Evolutionary conservation across 495 filamentous ascomycete genomes (phyloP).

Genomic region (Podospora australis): DNA sequence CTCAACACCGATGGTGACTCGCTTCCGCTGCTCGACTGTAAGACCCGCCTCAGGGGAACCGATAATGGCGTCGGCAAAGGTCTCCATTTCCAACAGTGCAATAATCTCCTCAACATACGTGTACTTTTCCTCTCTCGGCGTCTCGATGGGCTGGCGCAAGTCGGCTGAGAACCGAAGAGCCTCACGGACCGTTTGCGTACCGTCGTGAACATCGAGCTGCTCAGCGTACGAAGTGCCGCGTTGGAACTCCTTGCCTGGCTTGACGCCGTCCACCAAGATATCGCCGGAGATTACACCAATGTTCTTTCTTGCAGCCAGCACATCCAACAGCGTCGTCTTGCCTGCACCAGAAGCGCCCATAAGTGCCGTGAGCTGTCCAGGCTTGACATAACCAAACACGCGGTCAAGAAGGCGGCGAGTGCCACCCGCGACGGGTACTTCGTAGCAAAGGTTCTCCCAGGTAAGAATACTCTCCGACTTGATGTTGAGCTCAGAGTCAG

Average conservation of each 20-base stretch:
- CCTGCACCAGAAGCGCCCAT: constrained; percentile 87
- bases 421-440: constrained; percentile 64
- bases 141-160: constrained; percentile 67
- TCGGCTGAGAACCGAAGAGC: constrained; percentile 79
- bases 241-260: constrained; percentile 65
- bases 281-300: constrained; percentile 72
- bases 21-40: constrained; percentile 84
- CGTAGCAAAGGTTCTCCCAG: constrained; percentile 73
- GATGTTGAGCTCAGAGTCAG: constrained; percentile 54
- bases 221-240: constrained; percentile 76
- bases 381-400: constrained; percentile 72
- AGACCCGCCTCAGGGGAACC: constrained; percentile 71
- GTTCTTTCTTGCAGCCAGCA: constrained; percentile 68
- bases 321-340: constrained; percentile 78
- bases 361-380: constrained; percentile 70
- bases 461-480: constrained; percentile 65
- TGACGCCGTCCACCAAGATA: constrained; percentile 64
- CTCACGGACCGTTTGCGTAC: constrained; percentile 73
- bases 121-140: constrained; percentile 66
- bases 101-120: constrained; percentile 81
- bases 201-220: constrained; percentile 76
- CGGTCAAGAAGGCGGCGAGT: constrained; percentile 62
- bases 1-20: constrained; percentile 86
- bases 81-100: constrained; percentile 71
- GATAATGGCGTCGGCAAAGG: constrained; percentile 79